Evolutionary conservation across 305 asterid species (phyloP).

Genomic region (Fraxinus nigra): DNA sequence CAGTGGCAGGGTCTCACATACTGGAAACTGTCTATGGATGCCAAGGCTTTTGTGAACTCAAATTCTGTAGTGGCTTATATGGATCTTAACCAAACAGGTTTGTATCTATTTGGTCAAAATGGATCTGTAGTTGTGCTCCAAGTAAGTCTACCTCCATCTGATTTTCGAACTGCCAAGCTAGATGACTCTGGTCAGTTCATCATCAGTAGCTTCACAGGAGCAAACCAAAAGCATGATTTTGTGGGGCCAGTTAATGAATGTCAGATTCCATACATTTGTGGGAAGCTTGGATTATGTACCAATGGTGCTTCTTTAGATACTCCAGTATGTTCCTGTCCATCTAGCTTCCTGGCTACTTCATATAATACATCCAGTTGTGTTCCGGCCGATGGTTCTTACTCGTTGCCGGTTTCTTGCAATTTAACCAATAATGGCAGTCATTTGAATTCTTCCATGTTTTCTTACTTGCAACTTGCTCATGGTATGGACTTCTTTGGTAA

Average conservation of each 20-base stretch:
- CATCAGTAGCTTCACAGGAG: conserved; percentile 32
- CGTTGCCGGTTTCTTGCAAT: conserved; percentile 44
- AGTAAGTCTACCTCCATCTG: conserved; percentile 33
- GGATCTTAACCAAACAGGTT: conserved; percentile 38
- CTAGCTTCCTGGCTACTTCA: conserved; percentile 27
- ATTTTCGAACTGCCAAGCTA: conserved; percentile 35
- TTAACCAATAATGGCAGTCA: conserved; percentile 19
- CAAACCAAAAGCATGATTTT: conserved; percentile 28
- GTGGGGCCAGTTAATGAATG: conserved; percentile 40
- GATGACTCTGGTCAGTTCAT: conserved; percentile 43
- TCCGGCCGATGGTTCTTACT: conserved; percentile 28
- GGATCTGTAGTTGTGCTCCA: conserved; percentile 37
- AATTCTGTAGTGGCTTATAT: conserved; percentile 30
- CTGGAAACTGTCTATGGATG: conserved; percentile 51
- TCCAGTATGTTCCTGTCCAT: conserved; percentile 42
- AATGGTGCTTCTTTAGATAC: conserved; percentile 23
- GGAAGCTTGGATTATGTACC: conserved; percentile 46
- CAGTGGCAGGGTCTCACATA: conserved; percentile 46
- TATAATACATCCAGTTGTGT: conserved; percentile 28
- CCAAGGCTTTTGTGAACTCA: conserved; percentile 34
- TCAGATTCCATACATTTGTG: conserved; percentile 40
- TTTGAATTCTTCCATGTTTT: conserved; percentile 24
- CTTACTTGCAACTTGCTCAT: conserved; percentile 44
- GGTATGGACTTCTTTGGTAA: conserved; percentile 53
- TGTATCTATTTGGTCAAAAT: conserved; percentile 34